A percentile compares a stretch with the other conserved stretches of the same genome.
Evolutionary conservation across 768 basidiomycete species (phyloP).

Genomic region (Boletus eberwhitei): DNA sequence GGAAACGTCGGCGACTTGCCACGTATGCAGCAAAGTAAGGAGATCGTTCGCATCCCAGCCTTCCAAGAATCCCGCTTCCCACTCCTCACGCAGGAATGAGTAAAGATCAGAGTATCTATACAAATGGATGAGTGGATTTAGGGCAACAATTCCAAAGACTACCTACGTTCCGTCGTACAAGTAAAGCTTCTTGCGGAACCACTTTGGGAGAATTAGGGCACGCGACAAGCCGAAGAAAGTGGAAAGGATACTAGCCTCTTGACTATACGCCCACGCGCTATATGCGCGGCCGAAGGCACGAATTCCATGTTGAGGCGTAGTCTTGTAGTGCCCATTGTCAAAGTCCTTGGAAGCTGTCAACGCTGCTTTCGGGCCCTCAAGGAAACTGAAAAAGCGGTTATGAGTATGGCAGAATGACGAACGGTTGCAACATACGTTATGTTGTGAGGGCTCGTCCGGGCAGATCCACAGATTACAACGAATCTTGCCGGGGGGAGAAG

Average conservation of each 20-base stretch:
- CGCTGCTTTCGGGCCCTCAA: slow-evolving; percentile 59
- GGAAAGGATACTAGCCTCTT: slow-evolving; percentile 37
- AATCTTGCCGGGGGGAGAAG: slow-evolving; percentile 35
- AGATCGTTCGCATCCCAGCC: slow-evolving; percentile 57
- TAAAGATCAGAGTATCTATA: slow-evolving; percentile 45
- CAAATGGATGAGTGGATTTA: background rate
- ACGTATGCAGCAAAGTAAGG: slow-evolving; percentile 45
- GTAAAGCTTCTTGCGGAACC: slow-evolving; percentile 50
- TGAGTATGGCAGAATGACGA: background rate
- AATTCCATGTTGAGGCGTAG: slow-evolving; percentile 44
- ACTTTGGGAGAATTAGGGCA: slow-evolving; percentile 32
- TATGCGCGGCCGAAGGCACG: slow-evolving; percentile 56
- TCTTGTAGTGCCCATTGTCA: slow-evolving; percentile 49
- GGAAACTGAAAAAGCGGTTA: slow-evolving; percentile 38
- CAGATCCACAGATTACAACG: slow-evolving; percentile 50
- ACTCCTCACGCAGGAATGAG: slow-evolving; percentile 48
- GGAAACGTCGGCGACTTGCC: slow-evolving; percentile 49
- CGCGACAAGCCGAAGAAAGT: background rate
- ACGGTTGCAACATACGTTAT: slow-evolving; percentile 39
- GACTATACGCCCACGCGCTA: slow-evolving; percentile 58
- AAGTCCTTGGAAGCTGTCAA: slow-evolving; percentile 53
- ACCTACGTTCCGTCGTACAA: slow-evolving; percentile 40
- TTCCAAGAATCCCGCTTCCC: slow-evolving; percentile 45
- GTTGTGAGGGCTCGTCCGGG: slow-evolving; percentile 54
- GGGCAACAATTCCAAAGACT: background rate